Percentiles rank a stretch among this genome's conserved stretches.
These are phyloP conservation scores for Kewa caespitosa DNA, from an alignment of 179 eudicot species.

Conservation along the genomic window DNA sequence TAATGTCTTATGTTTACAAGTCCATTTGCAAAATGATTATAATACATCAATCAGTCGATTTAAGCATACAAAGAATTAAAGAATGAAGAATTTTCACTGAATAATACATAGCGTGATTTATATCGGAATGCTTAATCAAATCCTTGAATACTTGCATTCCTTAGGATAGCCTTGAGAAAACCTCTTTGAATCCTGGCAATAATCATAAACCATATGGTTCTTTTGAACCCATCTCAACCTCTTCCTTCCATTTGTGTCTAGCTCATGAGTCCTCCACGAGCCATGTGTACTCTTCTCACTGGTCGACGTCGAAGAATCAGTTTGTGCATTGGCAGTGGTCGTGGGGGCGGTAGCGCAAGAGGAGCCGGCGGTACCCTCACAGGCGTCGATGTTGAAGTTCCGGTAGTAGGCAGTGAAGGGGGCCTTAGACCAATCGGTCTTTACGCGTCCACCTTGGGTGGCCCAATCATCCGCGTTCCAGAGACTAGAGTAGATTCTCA, in stretches of 20 bases:
- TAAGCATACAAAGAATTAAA: not conserved
- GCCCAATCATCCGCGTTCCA: slow-evolving; percentile 53
- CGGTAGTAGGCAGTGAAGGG: slow-evolving; percentile 43
- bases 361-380: too few species aligned
- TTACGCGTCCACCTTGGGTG: slow-evolving; percentile 41
- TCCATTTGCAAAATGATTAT: too few species aligned
- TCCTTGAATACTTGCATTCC: too few species aligned
- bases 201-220: slow-evolving; percentile 45
- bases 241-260: slow-evolving; percentile 36
- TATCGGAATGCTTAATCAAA: too few species aligned
- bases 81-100: not conserved
- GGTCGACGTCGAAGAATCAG: too few species aligned
- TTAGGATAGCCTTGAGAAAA: slow-evolving; percentile 38
- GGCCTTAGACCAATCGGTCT: slow-evolving; percentile 45
- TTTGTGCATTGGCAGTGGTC: too few species aligned
- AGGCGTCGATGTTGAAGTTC: slow-evolving; percentile 30
- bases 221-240: slow-evolving; percentile 47
- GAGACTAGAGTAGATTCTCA: slow-evolving; percentile 44
- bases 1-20: too few species aligned
- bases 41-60: not conserved
- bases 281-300: slow-evolving; percentile 29
- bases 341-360: too few species aligned
- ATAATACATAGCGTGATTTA: not conserved
- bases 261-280: slow-evolving; percentile 26
- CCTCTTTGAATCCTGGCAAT: slow-evolving; percentile 38